Percentiles rank a stretch among this genome's conserved stretches.
phyloP scores from a whole-genome alignment of 2,329 filamentous ascomycete species.

The Fusarium haematococcum region DNA sequence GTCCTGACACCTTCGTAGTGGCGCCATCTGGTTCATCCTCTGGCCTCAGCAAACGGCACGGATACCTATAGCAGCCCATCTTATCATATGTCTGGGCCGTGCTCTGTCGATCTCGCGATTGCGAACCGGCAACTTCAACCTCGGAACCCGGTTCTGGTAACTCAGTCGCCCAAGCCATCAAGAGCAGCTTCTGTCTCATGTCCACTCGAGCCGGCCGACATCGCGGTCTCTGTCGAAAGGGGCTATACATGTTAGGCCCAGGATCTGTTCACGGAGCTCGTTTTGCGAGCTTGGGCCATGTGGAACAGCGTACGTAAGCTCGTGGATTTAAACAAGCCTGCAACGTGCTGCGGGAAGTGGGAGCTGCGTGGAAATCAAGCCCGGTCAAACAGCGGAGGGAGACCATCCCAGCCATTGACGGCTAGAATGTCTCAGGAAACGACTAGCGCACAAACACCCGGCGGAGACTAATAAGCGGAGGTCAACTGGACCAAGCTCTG shows the following conservation, averaged over 20 bases:
- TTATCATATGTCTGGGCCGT: constrained; percentile 10
- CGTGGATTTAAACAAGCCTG: constrained; percentile 8
- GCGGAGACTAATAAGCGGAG: constrained; percentile 22
- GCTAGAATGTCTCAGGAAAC: constrained; percentile 47
- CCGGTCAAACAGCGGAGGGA: constrained; percentile 27
- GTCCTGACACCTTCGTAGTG: constrained; percentile 15
- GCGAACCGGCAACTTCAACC: neutral
- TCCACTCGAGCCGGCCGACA: neutral
- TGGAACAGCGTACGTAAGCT: constrained; percentile 45
- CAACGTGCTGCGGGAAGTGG: constrained; percentile 39
- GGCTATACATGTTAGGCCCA: constrained; percentile 7
- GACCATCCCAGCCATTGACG: constrained; percentile 32
- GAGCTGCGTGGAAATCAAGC: constrained; percentile 23
- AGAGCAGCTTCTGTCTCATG: neutral
- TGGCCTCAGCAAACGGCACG: constrained; percentile 17
- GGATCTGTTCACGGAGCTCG: constrained; percentile 21
- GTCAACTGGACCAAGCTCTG: constrained; percentile 25
- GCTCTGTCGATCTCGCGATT: constrained; percentile 13
- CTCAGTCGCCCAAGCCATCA: neutral
- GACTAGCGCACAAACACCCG: constrained; percentile 38
- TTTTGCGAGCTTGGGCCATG: constrained; percentile 32
- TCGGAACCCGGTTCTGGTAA: neutral
- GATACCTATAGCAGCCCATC: constrained; percentile 24
- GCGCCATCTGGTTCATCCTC: constrained; percentile 35
- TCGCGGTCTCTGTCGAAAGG: constrained; percentile 9